Conservation (phyloP, 805 yeast species). For the Suhomyces emberorum region DNA sequence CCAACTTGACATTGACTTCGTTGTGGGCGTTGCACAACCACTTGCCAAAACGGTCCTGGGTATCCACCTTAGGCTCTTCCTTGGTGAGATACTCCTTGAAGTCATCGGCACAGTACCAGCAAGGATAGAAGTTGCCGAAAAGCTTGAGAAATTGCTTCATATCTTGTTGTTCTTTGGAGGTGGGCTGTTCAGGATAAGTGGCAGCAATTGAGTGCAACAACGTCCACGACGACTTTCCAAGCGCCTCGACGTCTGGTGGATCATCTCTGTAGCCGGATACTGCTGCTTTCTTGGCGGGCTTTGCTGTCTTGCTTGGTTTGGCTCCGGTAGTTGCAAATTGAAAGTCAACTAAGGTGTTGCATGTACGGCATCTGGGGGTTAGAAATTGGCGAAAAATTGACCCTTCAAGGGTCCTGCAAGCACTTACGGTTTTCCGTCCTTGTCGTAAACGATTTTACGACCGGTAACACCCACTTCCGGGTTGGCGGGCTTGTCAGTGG, state of each 20-base stretch:
- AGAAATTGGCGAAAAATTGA: background rate
- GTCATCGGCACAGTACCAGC: slow-evolving; percentile 90
- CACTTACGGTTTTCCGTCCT: slow-evolving; percentile 91
- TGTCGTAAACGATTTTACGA: slow-evolving; percentile 68
- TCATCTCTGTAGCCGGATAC: slow-evolving; percentile 36
- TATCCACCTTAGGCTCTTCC: slow-evolving; percentile 54
- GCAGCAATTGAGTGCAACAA: slow-evolving; percentile 89
- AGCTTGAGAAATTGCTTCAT: slow-evolving; percentile 65
- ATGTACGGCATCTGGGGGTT: slow-evolving; percentile 68
- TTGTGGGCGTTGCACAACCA: slow-evolving; percentile 98
- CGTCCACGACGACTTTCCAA: slow-evolving; percentile 92
- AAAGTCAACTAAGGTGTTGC: slow-evolving; percentile 81
- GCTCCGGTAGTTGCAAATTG: slow-evolving; percentile 48
- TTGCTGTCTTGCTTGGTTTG: slow-evolving; percentile 4
- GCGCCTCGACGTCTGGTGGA: slow-evolving; percentile 81
- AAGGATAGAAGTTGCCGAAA: slow-evolving; percentile 83
- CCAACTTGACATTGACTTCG: slow-evolving; percentile 81
- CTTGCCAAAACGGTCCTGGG: slow-evolving; percentile 75
- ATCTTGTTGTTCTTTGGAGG: slow-evolving; percentile 59
- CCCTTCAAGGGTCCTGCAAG: no score
- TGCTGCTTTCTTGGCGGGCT: slow-evolving; percentile 7
- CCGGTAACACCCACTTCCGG: slow-evolving; percentile 60
- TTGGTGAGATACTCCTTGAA: slow-evolving; percentile 58
- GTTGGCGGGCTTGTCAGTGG: slow-evolving; percentile 8
- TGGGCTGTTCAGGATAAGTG: slow-evolving; percentile 72